These are phyloP conservation scores for Backusella mclennaniae DNA, from an alignment of 192 early-diverging fungal genomes.

Conservation along the genomic window DNA sequence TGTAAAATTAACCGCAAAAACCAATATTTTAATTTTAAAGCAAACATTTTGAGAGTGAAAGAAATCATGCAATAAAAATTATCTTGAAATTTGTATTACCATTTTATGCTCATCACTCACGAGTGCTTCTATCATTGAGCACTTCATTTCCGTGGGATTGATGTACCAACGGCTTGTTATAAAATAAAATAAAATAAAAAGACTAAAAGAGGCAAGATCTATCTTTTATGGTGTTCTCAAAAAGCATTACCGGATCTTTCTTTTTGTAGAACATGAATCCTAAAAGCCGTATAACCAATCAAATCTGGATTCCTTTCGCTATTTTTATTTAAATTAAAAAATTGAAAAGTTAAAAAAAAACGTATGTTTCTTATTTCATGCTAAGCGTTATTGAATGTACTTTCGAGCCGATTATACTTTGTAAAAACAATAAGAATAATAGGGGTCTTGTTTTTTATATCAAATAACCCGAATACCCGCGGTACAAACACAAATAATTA, in stretches of 20 bases:
- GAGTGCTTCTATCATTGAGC: not conserved
- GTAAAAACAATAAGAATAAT: not conserved
- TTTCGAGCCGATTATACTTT: not conserved
- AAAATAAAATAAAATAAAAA: not conserved
- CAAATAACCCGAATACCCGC: not conserved
- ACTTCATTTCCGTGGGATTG: not conserved
- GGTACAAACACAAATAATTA: not conserved
- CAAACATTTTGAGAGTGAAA: not conserved
- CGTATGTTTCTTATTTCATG: not conserved
- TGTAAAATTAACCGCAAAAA: too few species aligned
- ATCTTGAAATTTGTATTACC: not conserved
- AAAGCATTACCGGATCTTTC: not conserved
- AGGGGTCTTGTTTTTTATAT: not conserved
- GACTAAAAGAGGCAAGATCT: not conserved
- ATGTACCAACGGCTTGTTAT: not conserved
- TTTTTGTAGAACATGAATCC: not conserved
- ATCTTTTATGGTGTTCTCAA: not conserved
- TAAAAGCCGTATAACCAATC: not conserved
- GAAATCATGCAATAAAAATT: not conserved
- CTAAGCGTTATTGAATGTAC: not conserved
- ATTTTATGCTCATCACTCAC: not conserved
- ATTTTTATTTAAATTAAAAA: not conserved
- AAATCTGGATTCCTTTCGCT: not conserved
- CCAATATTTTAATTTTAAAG: not conserved
- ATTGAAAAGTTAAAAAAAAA: not conserved